Conservation (phyloP, 1,139 yeast species). For the Taphrina communis region DNA sequence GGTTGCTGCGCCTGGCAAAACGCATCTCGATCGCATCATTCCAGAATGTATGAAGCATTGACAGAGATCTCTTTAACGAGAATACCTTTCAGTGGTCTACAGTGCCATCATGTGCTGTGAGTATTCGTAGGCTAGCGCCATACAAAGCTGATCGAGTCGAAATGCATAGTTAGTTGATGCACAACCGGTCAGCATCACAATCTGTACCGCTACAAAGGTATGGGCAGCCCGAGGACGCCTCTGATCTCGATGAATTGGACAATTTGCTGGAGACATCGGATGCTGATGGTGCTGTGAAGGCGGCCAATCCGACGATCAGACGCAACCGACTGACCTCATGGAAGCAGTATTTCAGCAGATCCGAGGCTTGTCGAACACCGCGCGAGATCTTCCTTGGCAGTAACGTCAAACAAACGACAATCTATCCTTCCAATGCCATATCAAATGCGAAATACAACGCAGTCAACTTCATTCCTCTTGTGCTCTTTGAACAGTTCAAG, state of each 20-base stretch:
- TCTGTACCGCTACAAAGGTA: conserved; percentile 10
- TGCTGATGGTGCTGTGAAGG: neutral
- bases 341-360: conserved; percentile 1
- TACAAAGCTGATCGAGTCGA: no score
- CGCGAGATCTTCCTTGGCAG: conserved; percentile 13
- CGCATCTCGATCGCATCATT: neutral
- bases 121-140: no score
- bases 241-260: conserved; percentile 21
- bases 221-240: neutral
- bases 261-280: conserved; percentile 3
- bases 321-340: neutral
- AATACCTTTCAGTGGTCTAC: no score
- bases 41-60: neutral
- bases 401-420: neutral
- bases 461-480: conserved; percentile 82
- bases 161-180: conserved; percentile 18
- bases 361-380: neutral
- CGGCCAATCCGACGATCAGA: neutral
- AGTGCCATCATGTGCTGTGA: no score
- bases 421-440: conserved; percentile 76
- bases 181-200: conserved; percentile 8
- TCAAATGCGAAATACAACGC: conserved; percentile 95
- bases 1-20: neutral
- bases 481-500: conserved; percentile 93
- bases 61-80: no score